Evolutionary conservation across 768 basidiomycete genomes (phyloP).

Genomic region (Leccinum imitatum): DNA sequence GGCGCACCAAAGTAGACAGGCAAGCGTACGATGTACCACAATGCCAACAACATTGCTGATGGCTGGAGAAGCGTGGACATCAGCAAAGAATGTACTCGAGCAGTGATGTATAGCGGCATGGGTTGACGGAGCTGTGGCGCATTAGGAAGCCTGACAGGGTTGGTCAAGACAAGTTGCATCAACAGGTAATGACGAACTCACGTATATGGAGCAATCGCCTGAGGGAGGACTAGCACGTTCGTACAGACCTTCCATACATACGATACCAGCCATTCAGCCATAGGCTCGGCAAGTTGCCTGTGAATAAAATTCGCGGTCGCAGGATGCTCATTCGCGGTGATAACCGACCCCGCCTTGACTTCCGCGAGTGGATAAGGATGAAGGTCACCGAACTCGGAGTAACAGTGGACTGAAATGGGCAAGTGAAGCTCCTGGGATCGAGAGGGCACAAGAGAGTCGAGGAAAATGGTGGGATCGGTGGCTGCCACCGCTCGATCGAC

Average conservation of each 20-base stretch:
- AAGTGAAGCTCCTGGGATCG: slow-evolving; percentile 19
- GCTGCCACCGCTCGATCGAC: slow-evolving; percentile 69
- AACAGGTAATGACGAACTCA: slow-evolving; percentile 37
- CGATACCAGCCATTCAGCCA: slow-evolving; percentile 75
- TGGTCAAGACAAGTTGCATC: slow-evolving; percentile 12
- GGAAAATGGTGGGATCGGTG: slow-evolving; percentile 28
- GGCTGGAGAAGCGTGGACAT: slow-evolving; percentile 81
- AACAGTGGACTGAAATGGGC: slow-evolving; percentile 27
- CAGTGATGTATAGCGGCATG: slow-evolving; percentile 48
- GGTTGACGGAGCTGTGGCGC: slow-evolving; percentile 35
- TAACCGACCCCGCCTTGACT: slow-evolving; percentile 29
- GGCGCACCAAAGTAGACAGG: slow-evolving; percentile 65
- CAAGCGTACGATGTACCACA: slow-evolving; percentile 81
- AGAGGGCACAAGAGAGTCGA: slow-evolving; percentile 20
- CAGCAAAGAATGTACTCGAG: slow-evolving; percentile 68
- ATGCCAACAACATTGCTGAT: slow-evolving; percentile 71
- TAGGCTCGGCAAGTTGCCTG: slow-evolving; percentile 71
- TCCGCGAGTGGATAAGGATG: slow-evolving; percentile 17
- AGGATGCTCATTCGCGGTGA: slow-evolving; percentile 40
- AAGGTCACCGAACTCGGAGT: slow-evolving; percentile 24
- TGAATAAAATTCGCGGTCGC: slow-evolving; percentile 50
- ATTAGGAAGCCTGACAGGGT: slow-evolving; percentile 26
- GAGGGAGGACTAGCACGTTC: slow-evolving; percentile 61
- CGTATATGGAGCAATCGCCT: slow-evolving; percentile 52
- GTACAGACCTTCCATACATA: slow-evolving; percentile 85